A percentile compares a stretch with the other conserved stretches of the same genome.
Conservation (phyloP, 2,329 filamentous ascomycete genomes). For the Chrysoporthe austroafricana region DNA sequence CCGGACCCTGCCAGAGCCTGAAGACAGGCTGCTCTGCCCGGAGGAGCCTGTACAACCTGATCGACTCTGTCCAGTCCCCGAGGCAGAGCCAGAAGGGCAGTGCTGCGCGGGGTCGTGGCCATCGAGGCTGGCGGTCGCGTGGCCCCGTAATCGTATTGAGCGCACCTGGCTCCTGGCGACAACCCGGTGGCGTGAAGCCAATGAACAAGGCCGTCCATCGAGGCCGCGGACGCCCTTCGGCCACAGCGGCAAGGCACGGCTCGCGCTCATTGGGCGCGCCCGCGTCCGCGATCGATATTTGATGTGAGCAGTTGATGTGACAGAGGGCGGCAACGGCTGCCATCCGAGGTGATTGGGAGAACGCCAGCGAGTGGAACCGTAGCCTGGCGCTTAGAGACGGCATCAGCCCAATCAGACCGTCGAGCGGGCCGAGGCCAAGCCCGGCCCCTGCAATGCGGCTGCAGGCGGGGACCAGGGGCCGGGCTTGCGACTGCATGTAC, state of each 20-base stretch:
- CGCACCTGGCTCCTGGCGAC: neutral
- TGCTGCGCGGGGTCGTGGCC: neutral
- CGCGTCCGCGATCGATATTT: slow-evolving; percentile 15
- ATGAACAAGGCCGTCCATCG: slow-evolving; percentile 18
- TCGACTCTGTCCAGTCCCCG: neutral
- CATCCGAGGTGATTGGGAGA: slow-evolving; percentile 27
- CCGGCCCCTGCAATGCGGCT: slow-evolving; percentile 19
- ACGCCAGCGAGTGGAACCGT: slow-evolving; percentile 21
- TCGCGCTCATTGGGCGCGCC: slow-evolving; percentile 20
- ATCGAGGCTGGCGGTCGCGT: neutral
- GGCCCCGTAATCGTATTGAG: neutral
- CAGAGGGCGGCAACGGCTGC: slow-evolving; percentile 19
- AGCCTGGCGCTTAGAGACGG: slow-evolving; percentile 28
- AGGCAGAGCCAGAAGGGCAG: slow-evolving; percentile 3
- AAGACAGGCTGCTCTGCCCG: slow-evolving; percentile 14
- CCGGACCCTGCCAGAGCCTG: neutral
- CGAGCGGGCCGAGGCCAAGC: slow-evolving; percentile 15
- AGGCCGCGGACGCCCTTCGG: slow-evolving; percentile 16
- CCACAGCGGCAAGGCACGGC: slow-evolving; percentile 25
- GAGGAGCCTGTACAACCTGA: neutral
- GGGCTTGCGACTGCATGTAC: slow-evolving; percentile 15
- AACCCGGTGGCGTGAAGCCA: slow-evolving; percentile 11
- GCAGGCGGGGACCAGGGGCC: slow-evolving; percentile 23
- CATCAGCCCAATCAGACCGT: slow-evolving; percentile 23
- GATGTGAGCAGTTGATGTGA: slow-evolving; percentile 23